Evolutionary conservation across 2,329 filamentous ascomycete genomes (phyloP), one percentile per base, ranked within the genome.

Genomic region (Aspergillus intermedius): DNA sequence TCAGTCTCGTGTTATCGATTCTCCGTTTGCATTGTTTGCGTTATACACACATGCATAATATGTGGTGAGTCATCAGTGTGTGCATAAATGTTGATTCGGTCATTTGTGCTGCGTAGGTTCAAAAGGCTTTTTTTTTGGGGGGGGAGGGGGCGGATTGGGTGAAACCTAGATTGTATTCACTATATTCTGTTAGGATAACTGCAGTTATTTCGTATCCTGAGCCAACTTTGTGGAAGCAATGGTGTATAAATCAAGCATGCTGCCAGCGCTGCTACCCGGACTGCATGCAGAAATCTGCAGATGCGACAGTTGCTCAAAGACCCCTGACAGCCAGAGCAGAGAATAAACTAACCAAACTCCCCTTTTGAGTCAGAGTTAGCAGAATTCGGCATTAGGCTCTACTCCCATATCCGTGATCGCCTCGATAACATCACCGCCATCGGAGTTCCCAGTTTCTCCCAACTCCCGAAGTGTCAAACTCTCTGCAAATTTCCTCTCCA

Each of bases 31-130:
- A n/a, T 35, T 52, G 53, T 53, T 53, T 55, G 51, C 41, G 32
- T 25, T 51, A 51, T 55, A 49, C 53, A 51, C 53, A 55, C 23
- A 3, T 5, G 23, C 6, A 30, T 22, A 34, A 28, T 30, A 22
- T 45, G 21, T 2, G n/a, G 15, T 15, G 12, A 35, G 32, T 35
- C 39, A 42, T 3, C 12, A 42, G 23, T 42, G 19, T 9, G 2
- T n/a, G 39, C 19, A 42, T 23, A 19, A 17, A 21, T 9, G 4
- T 13, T 42, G 39, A 42, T 21, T 12, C 1, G 8, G 37, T 5
- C 12, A 13, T 13, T 21, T 15, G 5, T 42, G 39, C 19, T 19
- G 17, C 5, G 12, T 35, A 13, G 1, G 21, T 22, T 35, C 5
- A n/a, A n/a, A 13, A 35, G 34, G 13, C 17, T 35, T 35, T 17